These are phyloP conservation scores for Aspergillus pseudoterreus DNA, from an alignment of 2,329 filamentous ascomycete species.

Conservation along the genomic window DNA sequence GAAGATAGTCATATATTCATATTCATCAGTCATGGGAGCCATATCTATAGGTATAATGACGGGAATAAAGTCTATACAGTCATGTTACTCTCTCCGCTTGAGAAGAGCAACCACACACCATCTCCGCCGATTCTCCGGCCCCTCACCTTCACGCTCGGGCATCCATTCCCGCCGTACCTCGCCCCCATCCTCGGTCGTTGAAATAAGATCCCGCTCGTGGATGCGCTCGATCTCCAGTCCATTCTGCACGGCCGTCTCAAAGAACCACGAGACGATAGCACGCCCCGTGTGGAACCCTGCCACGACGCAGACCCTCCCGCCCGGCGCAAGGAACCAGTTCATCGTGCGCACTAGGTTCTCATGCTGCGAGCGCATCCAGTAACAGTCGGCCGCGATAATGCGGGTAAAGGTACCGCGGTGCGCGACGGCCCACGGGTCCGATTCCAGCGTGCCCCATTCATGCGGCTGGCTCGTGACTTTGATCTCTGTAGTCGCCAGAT, in stretches of 20 bases:
- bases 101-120: constrained; percentile 41
- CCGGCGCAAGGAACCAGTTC: constrained; percentile 50
- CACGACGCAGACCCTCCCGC: constrained; percentile 46
- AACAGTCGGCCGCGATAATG: constrained; percentile 59
- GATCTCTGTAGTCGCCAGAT: constrained; percentile 17
- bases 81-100: too few species aligned
- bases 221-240: constrained; percentile 51
- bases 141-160: too few species aligned
- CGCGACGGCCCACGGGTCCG: constrained; percentile 35
- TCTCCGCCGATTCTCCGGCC: constrained; percentile 49
- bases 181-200: constrained; percentile 31
- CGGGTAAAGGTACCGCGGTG: constrained; percentile 46
- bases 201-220: constrained; percentile 52
- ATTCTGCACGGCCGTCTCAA: constrained; percentile 43
- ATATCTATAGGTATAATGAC: too few species aligned
- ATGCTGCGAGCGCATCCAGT: constrained; percentile 58
- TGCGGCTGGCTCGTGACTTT: constrained; percentile 47
- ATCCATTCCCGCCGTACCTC: background rate
- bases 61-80: too few species aligned
- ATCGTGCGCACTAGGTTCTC: constrained; percentile 53
- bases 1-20: too few species aligned
- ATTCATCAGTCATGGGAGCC: too few species aligned
- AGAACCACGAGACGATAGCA: constrained; percentile 53
- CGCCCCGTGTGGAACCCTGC: constrained; percentile 60
- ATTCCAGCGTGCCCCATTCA: constrained; percentile 49